Conservation (phyloP, 169 alveolate genomes). For the Condylostoma magnum region DNA sequence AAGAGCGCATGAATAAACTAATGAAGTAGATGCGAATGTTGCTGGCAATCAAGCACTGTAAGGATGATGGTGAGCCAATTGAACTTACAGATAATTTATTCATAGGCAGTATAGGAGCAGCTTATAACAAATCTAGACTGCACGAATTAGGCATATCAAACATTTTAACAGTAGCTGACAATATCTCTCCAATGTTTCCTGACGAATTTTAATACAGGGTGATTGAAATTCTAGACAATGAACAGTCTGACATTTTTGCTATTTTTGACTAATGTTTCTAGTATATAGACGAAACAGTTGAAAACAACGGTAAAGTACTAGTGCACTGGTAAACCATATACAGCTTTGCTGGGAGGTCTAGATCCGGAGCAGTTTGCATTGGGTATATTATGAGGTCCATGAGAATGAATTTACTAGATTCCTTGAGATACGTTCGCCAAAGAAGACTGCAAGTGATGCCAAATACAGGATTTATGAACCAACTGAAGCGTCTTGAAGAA, state of each 20-base stretch:
- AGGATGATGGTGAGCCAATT: slow-evolving; percentile 30
- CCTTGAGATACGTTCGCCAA: slow-evolving; percentile 1
- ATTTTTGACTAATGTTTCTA: slow-evolving; percentile 36
- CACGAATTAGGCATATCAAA: slow-evolving; percentile 37
- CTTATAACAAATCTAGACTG: slow-evolving; percentile 34
- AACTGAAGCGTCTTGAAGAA: slow-evolving; percentile 10
- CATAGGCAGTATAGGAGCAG: slow-evolving; percentile 58
- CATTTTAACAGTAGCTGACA: slow-evolving; percentile 47
- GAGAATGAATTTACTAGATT: not conserved
- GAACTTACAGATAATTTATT: slow-evolving; percentile 34
- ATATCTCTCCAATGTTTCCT: slow-evolving; percentile 37
- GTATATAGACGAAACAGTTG: slow-evolving; percentile 34
- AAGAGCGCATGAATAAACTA: too few species aligned
- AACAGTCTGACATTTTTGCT: slow-evolving; percentile 33
- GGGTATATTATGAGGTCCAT: slow-evolving; percentile 21
- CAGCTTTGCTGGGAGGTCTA: slow-evolving; percentile 25
- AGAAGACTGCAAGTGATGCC: not conserved
- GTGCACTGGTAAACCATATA: slow-evolving; percentile 20
- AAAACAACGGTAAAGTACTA: slow-evolving; percentile 18
- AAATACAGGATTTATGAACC: slow-evolving; percentile 30
- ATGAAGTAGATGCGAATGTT: slow-evolving; percentile 6
- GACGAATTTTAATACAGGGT: slow-evolving; percentile 39
- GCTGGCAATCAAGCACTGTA: slow-evolving; percentile 11
- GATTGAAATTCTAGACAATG: slow-evolving; percentile 33
- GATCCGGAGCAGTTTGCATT: slow-evolving; percentile 12